These are phyloP conservation scores for Aspergillus diversus DNA, from an alignment of 495 filamentous ascomycete species.

Conservation along the genomic window DNA sequence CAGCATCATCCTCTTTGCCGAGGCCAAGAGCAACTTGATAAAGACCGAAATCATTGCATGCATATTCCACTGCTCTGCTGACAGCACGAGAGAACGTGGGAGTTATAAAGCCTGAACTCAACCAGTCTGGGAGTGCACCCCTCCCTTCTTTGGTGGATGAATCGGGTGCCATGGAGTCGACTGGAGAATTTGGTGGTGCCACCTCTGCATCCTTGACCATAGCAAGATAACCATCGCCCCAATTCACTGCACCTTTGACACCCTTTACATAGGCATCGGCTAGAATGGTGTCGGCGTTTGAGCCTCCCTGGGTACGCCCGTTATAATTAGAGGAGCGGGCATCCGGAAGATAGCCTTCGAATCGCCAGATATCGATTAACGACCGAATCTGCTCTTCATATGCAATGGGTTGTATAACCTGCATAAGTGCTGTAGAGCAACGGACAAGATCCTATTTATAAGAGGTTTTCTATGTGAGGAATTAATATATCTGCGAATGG, in stretches of 20 bases:
- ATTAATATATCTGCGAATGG: background rate
- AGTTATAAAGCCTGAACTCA: constrained; percentile 65
- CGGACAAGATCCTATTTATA: constrained; percentile 61
- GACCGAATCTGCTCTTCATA: constrained; percentile 71
- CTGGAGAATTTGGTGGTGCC: constrained; percentile 62
- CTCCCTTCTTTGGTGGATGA: constrained; percentile 71
- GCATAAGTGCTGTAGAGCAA: constrained; percentile 64
- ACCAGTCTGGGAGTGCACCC: constrained; percentile 72
- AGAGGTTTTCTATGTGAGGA: background rate
- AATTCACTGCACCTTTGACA: constrained; percentile 65
- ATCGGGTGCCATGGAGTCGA: constrained; percentile 61
- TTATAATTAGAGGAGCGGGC: constrained; percentile 72
- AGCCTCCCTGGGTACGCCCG: constrained; percentile 71
- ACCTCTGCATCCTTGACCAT: constrained; percentile 75
- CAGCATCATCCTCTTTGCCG: constrained; percentile 51
- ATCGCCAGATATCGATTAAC: constrained; percentile 70
- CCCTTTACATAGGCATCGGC: constrained; percentile 78
- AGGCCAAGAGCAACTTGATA: constrained; percentile 56
- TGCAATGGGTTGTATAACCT: constrained; percentile 63
- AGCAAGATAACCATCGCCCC: constrained; percentile 68
- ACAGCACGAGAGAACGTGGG: constrained; percentile 64
- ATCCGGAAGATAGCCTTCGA: constrained; percentile 69
- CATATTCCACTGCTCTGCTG: constrained; percentile 69
- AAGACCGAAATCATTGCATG: constrained; percentile 69
- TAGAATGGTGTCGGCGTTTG: constrained; percentile 73